Conservation (phyloP, 192 early-diverging fungal species). For the Entophlyctis helioformis region DNA sequence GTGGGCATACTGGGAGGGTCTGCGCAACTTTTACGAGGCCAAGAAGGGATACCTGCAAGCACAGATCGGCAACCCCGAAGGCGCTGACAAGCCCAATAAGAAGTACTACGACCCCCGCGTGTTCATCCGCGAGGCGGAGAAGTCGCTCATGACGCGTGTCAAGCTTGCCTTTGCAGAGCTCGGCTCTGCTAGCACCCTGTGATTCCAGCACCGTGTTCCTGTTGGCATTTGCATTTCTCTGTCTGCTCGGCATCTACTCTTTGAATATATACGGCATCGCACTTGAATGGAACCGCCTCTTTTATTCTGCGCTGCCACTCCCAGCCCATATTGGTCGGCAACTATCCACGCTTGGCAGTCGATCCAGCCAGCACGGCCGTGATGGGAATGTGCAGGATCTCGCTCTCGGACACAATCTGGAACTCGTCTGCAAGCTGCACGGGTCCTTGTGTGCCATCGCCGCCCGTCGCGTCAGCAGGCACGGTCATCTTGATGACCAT, state of each 20-base stretch:
- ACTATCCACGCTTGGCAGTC: too few species aligned
- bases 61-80: slow-evolving; percentile 95
- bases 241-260: too few species aligned
- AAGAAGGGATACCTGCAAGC: slow-evolving; percentile 82
- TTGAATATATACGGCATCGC: too few species aligned
- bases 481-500: slow-evolving; percentile 5
- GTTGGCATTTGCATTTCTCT: not conserved
- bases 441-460: too few species aligned
- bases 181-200: slow-evolving; percentile 22
- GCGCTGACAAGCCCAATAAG: slow-evolving; percentile 95
- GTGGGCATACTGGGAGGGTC: slow-evolving; percentile 87
- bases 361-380: too few species aligned
- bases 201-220: too few species aligned
- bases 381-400: slow-evolving; percentile 13
- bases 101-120: slow-evolving; percentile 96
- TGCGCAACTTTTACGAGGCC: slow-evolving; percentile 74
- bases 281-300: too few species aligned
- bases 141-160: slow-evolving; percentile 75
- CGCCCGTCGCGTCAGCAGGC: not conserved
- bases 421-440: slow-evolving; percentile 6
- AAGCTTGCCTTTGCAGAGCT: slow-evolving; percentile 68
- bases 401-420: slow-evolving; percentile 16
- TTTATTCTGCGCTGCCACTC: too few species aligned
- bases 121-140: slow-evolving; percentile 82
- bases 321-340: too few species aligned